Percentiles rank a stretch among this genome's conserved stretches.
Conservation (phyloP, 1,139 yeast species). For the Spencermartinsiella ligniputridi region DNA sequence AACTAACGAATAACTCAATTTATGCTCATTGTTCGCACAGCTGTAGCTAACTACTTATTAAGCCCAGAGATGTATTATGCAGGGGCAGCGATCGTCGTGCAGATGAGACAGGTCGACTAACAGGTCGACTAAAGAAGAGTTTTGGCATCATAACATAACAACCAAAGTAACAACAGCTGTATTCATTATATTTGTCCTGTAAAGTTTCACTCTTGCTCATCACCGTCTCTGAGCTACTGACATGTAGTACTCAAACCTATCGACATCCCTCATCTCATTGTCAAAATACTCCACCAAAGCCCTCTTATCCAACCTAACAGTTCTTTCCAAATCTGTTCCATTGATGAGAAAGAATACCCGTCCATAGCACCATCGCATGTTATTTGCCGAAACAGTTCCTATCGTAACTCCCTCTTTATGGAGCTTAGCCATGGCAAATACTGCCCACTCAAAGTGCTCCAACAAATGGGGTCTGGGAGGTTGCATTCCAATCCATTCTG, state of each 20-base stretch:
- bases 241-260: too few relatives aligned
- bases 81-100: too few relatives aligned
- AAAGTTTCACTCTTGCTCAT: too few relatives aligned
- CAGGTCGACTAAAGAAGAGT: too few relatives aligned
- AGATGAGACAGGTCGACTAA: too few relatives aligned
- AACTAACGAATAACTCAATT: slow-evolving; percentile 35
- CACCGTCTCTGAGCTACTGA: too few relatives aligned
- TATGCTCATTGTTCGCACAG: slow-evolving; percentile 58
- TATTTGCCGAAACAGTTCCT: neutral
- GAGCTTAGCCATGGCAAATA: neutral
- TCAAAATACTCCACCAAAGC: neutral
- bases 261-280: neutral
- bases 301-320: neutral
- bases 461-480: too few relatives aligned
- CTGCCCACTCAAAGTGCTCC: neutral
- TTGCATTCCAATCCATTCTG: neutral
- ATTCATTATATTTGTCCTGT: too few relatives aligned
- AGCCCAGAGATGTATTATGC: too few relatives aligned
- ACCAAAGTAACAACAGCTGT: too few relatives aligned
- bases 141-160: too few relatives aligned
- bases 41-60: slow-evolving; percentile 41
- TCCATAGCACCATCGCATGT: neutral
- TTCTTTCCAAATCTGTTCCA: neutral
- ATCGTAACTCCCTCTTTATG: neutral
- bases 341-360: neutral